Percentiles rank a stretch among this genome's conserved stretches.
Conservation (phyloP, 176 grass and related monocot species). For the Musa schizocarpa region DNA sequence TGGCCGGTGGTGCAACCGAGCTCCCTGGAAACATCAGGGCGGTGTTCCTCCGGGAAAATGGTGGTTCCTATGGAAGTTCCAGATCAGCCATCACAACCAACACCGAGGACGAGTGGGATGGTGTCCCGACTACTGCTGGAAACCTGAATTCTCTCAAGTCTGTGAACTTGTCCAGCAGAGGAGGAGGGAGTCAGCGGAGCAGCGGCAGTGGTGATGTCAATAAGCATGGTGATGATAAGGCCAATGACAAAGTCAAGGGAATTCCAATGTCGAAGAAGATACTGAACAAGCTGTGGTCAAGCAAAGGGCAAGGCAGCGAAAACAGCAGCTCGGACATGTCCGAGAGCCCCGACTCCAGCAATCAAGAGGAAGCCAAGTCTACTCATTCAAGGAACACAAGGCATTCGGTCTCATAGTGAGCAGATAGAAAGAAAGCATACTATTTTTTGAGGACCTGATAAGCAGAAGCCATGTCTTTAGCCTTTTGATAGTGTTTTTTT, state of each 20-base stretch:
- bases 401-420: conserved; percentile 38
- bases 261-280: conserved; percentile 82
- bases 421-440: neutral
- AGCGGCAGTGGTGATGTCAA: conserved; percentile 45
- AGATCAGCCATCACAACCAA: conserved; percentile 73
- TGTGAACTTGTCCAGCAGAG: conserved; percentile 36
- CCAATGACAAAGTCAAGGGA: conserved; percentile 39
- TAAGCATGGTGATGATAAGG: conserved; percentile 43
- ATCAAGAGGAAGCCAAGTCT: conserved; percentile 60
- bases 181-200: conserved; percentile 63
- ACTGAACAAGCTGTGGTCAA: conserved; percentile 82
- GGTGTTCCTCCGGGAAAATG: conserved; percentile 60
- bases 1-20: conserved; percentile 20
- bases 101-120: conserved; percentile 59
- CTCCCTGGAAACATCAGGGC: conserved; percentile 33
- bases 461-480: neutral
- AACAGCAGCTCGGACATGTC: conserved; percentile 81
- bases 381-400: conserved; percentile 51
- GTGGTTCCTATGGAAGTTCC: conserved; percentile 77
- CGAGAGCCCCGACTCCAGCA: conserved; percentile 64
- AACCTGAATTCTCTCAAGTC: conserved; percentile 63
- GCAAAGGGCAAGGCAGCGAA: conserved; percentile 44
- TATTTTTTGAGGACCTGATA: neutral
- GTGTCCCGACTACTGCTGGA: conserved; percentile 34
- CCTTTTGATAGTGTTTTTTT: neutral